These are phyloP conservation scores for Phialophora macrospora DNA, from an alignment of 2,329 filamentous ascomycete species.

Conservation along the genomic window DNA sequence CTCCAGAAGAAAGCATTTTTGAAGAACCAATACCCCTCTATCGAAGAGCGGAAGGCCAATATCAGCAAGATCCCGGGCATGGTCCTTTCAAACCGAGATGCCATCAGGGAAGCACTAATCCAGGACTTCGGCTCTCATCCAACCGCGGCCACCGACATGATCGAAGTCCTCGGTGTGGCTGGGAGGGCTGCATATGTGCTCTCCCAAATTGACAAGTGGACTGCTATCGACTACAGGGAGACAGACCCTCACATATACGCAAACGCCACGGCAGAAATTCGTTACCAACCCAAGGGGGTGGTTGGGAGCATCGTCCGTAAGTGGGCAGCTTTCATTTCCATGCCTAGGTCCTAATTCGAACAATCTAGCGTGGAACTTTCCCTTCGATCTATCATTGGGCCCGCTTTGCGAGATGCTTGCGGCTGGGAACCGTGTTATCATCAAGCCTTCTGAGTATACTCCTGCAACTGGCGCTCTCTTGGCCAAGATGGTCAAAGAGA, in stretches of 20 bases:
- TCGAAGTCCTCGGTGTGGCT: constrained; percentile 16
- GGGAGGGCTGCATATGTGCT: constrained; percentile 16
- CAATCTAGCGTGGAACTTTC: constrained; percentile 53
- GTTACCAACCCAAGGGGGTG: constrained; percentile 21
- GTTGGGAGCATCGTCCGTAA: constrained; percentile 23
- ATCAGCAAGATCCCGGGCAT: constrained; percentile 19
- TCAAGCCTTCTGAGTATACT: constrained; percentile 55
- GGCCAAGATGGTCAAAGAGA: constrained; percentile 48
- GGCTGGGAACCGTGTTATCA: constrained; percentile 49
- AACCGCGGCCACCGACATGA: constrained; percentile 3
- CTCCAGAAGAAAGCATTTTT: constrained; percentile 14
- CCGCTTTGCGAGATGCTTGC: constrained; percentile 53
- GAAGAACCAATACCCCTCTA: constrained; percentile 8
- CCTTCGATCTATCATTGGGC: constrained; percentile 47
- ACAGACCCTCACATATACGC: constrained; percentile 18
- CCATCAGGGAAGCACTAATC: constrained; percentile 15
- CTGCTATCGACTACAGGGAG: constrained; percentile 12
- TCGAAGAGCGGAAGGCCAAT: constrained; percentile 23
- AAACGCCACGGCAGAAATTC: constrained; percentile 10
- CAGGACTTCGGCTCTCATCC: constrained; percentile 21
- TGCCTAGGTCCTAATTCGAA: not conserved
- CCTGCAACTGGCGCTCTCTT: constrained; percentile 46
- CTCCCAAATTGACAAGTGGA: constrained; percentile 24
- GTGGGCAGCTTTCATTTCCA: not conserved
- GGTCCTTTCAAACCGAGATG: constrained; percentile 20